phyloP scores from a whole-genome alignment of 116 monocot genomes.

The Dioscorea cayenensis region DNA sequence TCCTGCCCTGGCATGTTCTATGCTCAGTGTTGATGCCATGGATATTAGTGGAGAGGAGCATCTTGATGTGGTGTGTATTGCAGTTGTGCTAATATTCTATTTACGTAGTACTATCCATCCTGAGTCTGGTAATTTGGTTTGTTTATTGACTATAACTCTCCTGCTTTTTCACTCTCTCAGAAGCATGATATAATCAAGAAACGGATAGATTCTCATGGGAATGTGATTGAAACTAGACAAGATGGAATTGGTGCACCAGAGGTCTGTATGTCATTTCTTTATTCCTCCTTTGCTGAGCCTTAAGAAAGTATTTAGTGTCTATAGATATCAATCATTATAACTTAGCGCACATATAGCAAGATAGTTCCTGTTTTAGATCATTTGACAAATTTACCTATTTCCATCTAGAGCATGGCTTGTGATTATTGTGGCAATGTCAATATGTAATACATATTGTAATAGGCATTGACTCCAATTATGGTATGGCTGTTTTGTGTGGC shows the following conservation, averaged over 20 bases:
- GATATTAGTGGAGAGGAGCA: conserved; percentile 95
- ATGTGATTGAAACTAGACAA: conserved; percentile 82
- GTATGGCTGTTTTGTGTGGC: too few species aligned
- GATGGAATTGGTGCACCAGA: conserved; percentile 76
- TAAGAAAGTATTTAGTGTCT: neutral
- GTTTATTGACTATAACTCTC: conserved; percentile 1
- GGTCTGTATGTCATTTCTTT: conserved; percentile 26
- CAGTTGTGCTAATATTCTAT: neutral
- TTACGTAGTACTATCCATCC: neutral
- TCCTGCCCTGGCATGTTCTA: conserved; percentile 77
- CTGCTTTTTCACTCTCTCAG: conserved; percentile 25
- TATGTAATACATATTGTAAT: too few species aligned
- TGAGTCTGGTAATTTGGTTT: conserved; percentile 1
- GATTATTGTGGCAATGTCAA: too few species aligned
- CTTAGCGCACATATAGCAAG: too few species aligned
- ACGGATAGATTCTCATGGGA: conserved; percentile 75
- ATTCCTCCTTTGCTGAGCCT: neutral
- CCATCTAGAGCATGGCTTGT: too few species aligned
- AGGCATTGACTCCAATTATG: too few species aligned
- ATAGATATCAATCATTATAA: too few species aligned
- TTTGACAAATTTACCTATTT: too few species aligned
- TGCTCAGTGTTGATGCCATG: conserved; percentile 90
- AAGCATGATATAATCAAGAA: conserved; percentile 89
- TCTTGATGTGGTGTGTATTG: conserved; percentile 81
- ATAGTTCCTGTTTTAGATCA: too few species aligned